A percentile compares a stretch with the other conserved stretches of the same genome.
Conservation (phyloP, 176 grass and related monocot species). For the Themeda triandra region DNA sequence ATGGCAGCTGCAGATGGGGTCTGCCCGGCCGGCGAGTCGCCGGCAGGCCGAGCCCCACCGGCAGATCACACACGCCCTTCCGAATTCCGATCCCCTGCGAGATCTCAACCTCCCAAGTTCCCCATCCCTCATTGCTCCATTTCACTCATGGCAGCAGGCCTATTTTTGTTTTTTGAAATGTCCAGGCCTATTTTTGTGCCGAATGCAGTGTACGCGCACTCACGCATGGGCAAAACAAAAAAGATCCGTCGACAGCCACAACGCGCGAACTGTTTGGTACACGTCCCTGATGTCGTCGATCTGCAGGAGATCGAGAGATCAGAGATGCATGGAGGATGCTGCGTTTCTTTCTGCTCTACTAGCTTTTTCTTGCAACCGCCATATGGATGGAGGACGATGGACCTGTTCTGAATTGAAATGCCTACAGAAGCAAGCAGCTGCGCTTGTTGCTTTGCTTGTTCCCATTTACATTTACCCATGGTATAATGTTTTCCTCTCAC, state of each 20-base stretch:
- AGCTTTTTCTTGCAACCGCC: not conserved
- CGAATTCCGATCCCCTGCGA: not conserved
- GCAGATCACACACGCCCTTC: not conserved
- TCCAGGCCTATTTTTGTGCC: conserved; percentile 8
- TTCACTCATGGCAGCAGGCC: not conserved
- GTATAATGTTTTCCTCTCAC: too few relatives aligned
- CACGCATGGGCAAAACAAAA: not conserved
- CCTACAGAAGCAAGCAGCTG: not conserved
- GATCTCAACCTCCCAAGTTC: conserved; percentile 11
- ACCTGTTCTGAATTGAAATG: conserved; percentile 22
- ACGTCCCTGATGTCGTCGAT: not conserved
- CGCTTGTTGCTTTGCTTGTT: not conserved
- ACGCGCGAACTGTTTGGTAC: conserved; percentile 10
- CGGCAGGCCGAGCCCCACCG: conserved; percentile 38
- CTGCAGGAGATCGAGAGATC: not conserved
- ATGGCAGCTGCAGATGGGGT: not conserved
- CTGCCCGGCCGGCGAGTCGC: conserved; percentile 15
- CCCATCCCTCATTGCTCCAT: conserved; percentile 10
- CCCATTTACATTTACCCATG: not conserved
- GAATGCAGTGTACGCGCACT: conserved; percentile 35
- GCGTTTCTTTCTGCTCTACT: not conserved
- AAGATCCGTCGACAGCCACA: conserved; percentile 1
- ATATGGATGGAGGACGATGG: not conserved
- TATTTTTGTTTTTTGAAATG: too few relatives aligned
- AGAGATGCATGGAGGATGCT: not conserved